Evolutionary conservation across 1,284 basidiomycete species (phyloP), one percentile per base, ranked within the genome.

Genomic region (Clitocybe nebularis): DNA sequence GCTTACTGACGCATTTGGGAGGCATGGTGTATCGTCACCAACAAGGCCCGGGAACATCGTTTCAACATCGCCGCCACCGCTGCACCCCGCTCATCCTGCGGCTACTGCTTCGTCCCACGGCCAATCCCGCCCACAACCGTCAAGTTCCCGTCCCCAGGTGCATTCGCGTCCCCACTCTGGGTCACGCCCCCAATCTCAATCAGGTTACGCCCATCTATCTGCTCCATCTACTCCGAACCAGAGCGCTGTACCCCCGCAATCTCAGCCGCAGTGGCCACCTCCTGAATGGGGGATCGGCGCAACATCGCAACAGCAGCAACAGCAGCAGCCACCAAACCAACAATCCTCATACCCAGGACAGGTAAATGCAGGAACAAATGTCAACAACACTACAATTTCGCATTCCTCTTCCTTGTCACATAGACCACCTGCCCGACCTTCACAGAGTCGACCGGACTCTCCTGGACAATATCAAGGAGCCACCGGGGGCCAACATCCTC

Each of bases 211-310:
- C 22, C 39, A 20, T 4, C 32, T 23, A 5, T 20, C 36, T n/a
- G 24, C 46, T 23, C 36, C 34, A 16, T 29, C 32, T 23, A 41
- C 34, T 35, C 34, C 43, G 5, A 22, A 26, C 17, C 40, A n/a
- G n/a, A n/a, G n/a, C n/a, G n/a, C 45, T 19, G 32, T 36, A 39
- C 43, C 33, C 11, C 35, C 55, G n/a, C 60, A 58, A 50, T 53
- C 62, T 20, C 66, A 66, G 44, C 56, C 58, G 3, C 67, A 67
- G 39, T 75, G 74, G 74, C 71, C 74, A 24, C 72, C 74, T 32
- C 51, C 66, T 5, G 71, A 75, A 33, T 76, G 74, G 74, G 44
- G 54, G 9, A 34, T 44, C 38, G n/a, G 16, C 19, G 40, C 41
- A 36, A 26, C 22, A 9, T 34, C 48, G 28, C 45, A 51, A 41